A percentile compares a stretch with the other conserved stretches of the same genome.
Conservation (phyloP, 106 monocot genomes). For the Dendrobium nobile region DNA sequence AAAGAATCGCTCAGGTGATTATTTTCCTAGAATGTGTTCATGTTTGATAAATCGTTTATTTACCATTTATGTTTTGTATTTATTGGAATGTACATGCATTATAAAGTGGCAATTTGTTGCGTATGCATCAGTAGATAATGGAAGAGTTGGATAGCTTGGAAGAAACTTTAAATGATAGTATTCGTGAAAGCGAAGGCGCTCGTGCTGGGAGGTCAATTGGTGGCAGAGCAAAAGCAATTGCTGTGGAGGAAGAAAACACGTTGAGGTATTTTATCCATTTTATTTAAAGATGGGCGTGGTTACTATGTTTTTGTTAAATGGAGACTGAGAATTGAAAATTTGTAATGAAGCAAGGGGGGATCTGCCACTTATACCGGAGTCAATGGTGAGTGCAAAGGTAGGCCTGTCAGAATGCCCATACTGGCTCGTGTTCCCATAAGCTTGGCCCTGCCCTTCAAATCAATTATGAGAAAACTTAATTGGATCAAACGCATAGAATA, state of each 20-base stretch:
- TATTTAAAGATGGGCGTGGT: not conserved
- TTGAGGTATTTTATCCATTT: conserved; percentile 30
- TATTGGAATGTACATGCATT: not conserved
- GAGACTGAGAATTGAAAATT: not conserved
- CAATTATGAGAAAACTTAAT: no score
- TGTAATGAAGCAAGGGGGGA: not conserved
- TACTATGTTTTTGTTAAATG: not conserved
- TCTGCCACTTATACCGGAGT: no score
- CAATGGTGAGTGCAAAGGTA: no score
- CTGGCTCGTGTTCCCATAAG: no score
- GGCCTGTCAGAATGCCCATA: no score
- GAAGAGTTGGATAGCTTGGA: conserved; percentile 96
- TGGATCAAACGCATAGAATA: no score
- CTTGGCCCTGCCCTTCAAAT: no score
- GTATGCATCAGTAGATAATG: conserved; percentile 51
- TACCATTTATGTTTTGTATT: not conserved
- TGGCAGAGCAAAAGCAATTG: conserved; percentile 39
- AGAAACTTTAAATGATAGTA: conserved; percentile 98
- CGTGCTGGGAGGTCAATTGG: conserved; percentile 35
- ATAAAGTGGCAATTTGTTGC: not conserved
- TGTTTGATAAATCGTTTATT: not conserved
- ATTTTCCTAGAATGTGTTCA: not conserved
- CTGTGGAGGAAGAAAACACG: conserved; percentile 64
- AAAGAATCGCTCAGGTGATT: conserved; percentile 82
- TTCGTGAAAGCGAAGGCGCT: conserved; percentile 86